Evolutionary conservation across 305 asterid genomes (phyloP).

Genomic region (Solanum aculeatissimum): DNA sequence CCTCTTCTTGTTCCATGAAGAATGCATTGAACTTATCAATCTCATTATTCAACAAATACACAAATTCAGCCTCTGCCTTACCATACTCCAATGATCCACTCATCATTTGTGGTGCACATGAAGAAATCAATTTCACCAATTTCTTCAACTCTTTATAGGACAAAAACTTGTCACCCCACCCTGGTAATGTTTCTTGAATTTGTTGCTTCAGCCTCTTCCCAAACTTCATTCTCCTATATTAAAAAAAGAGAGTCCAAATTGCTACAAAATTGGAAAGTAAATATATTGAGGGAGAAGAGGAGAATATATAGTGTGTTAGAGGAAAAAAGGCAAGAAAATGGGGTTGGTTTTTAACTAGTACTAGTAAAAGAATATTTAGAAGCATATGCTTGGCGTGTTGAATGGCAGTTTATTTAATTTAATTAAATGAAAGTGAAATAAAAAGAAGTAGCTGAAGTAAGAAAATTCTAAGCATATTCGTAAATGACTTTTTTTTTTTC

Average conservation of each 20-base stretch:
- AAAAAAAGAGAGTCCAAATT: background rate
- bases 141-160: constrained; percentile 79
- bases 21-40: constrained; percentile 83
- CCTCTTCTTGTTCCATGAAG: constrained; percentile 90
- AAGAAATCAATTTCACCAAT: constrained; percentile 44
- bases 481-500: constrained; percentile 6
- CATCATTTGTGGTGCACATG: constrained; percentile 24
- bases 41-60: constrained; percentile 60
- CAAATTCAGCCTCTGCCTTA: constrained; percentile 52
- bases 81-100: constrained; percentile 24
- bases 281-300: background rate
- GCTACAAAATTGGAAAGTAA: background rate
- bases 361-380: constrained; percentile 45
- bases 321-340: background rate
- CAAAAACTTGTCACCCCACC: constrained; percentile 60
- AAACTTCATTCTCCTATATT: constrained; percentile 46
- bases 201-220: constrained; percentile 88
- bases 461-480: constrained; percentile 73
- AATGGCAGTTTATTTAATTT: constrained; percentile 16
- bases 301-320: background rate
- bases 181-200: constrained; percentile 60
- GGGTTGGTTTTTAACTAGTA: constrained; percentile 20
- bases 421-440: background rate
- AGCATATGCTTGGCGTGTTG: constrained; percentile 90
- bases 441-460: constrained; percentile 15